Evolutionary conservation across 495 filamentous ascomycete genomes (phyloP).

Genomic region (Tuber aestivum): DNA sequence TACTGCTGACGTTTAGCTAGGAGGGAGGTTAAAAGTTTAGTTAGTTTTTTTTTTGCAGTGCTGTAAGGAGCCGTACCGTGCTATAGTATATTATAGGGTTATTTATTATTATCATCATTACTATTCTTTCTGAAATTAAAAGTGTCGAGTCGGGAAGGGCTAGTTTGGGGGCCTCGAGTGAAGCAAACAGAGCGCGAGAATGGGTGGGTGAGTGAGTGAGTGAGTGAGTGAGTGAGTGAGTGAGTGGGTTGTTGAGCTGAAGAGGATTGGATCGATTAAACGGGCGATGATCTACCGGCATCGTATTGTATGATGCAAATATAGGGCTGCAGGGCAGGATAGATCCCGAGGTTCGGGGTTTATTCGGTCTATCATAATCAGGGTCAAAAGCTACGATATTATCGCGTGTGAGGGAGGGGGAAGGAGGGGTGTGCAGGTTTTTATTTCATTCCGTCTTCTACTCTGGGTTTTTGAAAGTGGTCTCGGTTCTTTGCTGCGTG

Average conservation of each 20-base stretch:
- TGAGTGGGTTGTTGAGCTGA: background rate
- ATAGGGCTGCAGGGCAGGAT: background rate
- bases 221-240: no score
- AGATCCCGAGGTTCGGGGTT: background rate
- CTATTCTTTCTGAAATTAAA: no score
- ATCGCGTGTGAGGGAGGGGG: background rate
- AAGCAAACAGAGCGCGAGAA: no score
- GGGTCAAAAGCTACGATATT: background rate
- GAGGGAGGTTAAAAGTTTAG: no score
- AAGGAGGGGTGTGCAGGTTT: background rate
- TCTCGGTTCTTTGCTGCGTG: background rate
- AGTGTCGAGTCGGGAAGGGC: no score
- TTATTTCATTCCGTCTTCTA: background rate
- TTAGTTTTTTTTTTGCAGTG: background rate
- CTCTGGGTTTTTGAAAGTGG: background rate
- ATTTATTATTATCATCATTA: no score
- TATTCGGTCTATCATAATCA: background rate
- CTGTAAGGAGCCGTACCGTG: background rate
- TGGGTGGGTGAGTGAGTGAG: no score
- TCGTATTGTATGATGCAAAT: background rate
- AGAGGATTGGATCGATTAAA: background rate
- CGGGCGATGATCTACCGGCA: background rate
- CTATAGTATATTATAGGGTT: no score
- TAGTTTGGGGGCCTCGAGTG: no score
- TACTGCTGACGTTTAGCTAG: no score